Conservation (phyloP, 2,329 filamentous ascomycete genomes). For the Botrytis sinoallii region DNA sequence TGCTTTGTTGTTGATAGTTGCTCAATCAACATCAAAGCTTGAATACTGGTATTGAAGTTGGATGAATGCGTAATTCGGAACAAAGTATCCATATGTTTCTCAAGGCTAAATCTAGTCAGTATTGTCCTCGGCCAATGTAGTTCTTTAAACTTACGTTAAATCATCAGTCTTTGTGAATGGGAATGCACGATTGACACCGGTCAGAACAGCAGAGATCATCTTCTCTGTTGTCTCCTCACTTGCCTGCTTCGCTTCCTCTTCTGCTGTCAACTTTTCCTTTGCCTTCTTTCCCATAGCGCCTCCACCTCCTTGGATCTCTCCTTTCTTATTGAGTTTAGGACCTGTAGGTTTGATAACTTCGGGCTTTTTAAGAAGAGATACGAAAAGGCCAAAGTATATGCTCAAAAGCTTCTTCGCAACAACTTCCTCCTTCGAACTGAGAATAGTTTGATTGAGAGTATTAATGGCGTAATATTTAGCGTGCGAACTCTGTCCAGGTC, state of each 20-base stretch:
- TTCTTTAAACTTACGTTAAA: constrained; percentile 53
- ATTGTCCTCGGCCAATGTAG: neutral
- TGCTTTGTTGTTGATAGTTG: constrained; percentile 81
- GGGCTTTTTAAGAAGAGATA: constrained; percentile 68
- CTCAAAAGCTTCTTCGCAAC: constrained; percentile 78
- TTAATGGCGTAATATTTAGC: constrained; percentile 96
- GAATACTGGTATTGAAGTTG: constrained; percentile 98
- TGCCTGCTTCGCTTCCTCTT: constrained; percentile 40
- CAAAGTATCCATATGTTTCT: constrained; percentile 86
- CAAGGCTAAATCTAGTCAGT: constrained; percentile 54
- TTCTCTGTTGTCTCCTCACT: constrained; percentile 68
- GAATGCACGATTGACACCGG: constrained; percentile 92
- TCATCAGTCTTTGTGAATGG: constrained; percentile 85
- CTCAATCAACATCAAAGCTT: constrained; percentile 91
- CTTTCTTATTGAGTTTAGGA: constrained; percentile 47
- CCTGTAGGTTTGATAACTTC: constrained; percentile 41
- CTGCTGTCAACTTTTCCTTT: constrained; percentile 40
- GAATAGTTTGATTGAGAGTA: constrained; percentile 92
- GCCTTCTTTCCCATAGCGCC: constrained; percentile 51
- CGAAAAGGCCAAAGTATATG: constrained; percentile 90
- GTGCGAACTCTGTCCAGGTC: constrained; percentile 80
- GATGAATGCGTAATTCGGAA: constrained; percentile 96
- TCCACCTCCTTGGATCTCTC: constrained; percentile 52
- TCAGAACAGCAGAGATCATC: constrained; percentile 84
- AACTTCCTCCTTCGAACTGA: constrained; percentile 78